A percentile compares a stretch with the other conserved stretches of the same genome.
Evolutionary conservation across 2,329 filamentous ascomycete genomes (phyloP).

Genomic region (Xylaria sp.): DNA sequence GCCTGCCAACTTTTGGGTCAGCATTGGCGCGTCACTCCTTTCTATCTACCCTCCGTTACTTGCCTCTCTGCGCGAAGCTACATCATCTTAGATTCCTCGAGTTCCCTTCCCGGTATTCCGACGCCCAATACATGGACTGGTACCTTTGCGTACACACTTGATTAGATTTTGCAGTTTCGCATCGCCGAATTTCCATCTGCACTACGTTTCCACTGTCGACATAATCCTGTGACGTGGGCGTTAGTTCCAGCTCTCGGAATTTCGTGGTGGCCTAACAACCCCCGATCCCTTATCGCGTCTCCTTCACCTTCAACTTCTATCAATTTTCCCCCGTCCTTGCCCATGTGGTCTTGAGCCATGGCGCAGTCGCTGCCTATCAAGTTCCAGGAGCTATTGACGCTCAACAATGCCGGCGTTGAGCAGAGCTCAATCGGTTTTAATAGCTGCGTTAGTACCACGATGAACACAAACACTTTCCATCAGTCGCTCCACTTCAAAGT

Average conservation of each 20-base stretch:
- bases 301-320: conserved; percentile 19
- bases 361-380: conserved; percentile 82
- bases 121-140: conserved; percentile 40
- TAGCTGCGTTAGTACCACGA: conserved; percentile 71
- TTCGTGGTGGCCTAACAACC: conserved; percentile 32
- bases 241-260: conserved; percentile 16
- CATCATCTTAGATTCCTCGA: conserved; percentile 41
- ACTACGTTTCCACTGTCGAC: background rate
- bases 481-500: conserved; percentile 1
- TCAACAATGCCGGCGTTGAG: conserved; percentile 61
- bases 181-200: conserved; percentile 16
- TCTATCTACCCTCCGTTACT: conserved; percentile 38
- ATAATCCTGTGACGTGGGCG: conserved; percentile 25
- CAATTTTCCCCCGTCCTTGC: conserved; percentile 36
- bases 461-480: conserved; percentile 51
- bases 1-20: conserved; percentile 24
- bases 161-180: conserved; percentile 11
- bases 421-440: conserved; percentile 79
- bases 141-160: conserved; percentile 34
- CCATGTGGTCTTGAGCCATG: conserved; percentile 57
- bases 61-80: conserved; percentile 28
- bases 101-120: conserved; percentile 39
- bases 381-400: conserved; percentile 89
- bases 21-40: conserved; percentile 43
- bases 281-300: conserved; percentile 14